These are phyloP conservation scores for Colletotrichum sp. DNA, from an alignment of 2,329 filamentous ascomycete genomes.

Conservation along the genomic window DNA sequence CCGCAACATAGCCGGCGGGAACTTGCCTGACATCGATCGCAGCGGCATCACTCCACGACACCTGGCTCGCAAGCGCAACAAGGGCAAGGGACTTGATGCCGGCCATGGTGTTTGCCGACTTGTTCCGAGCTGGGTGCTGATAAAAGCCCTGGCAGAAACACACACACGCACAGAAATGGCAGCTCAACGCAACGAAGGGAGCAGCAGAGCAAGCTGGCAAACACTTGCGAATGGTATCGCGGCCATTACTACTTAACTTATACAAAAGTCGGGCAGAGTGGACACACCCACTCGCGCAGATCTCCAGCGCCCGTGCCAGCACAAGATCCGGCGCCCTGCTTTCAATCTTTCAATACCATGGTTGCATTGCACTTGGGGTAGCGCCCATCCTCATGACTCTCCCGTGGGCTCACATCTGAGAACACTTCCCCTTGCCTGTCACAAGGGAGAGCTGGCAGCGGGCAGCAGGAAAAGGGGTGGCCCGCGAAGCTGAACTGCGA, in stretches of 20 bases:
- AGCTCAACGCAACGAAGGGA: not conserved
- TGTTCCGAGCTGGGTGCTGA: not conserved
- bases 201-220: not conserved
- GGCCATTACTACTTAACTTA: not conserved
- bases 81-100: slow-evolving; percentile 4
- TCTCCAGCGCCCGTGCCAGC: not conserved
- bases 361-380: not conserved
- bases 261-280: not conserved
- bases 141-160: not conserved
- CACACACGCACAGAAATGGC: not conserved
- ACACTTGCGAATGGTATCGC: not conserved
- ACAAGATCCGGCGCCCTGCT: not conserved
- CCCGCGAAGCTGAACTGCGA: not conserved
- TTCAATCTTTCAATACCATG: not conserved
- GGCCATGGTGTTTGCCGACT: not conserved
- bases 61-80: slow-evolving; percentile 7
- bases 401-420: not conserved
- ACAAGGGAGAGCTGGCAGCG: not conserved
- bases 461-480: not conserved
- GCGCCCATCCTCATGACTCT: not conserved
- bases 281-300: not conserved
- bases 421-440: not conserved
- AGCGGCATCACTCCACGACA: not conserved
- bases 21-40: slow-evolving; percentile 11
- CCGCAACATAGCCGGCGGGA: slow-evolving; percentile 41